These are phyloP conservation scores for Acanthochlamys bracteata DNA, from an alignment of 106 monocot species.

Conservation along the genomic window DNA sequence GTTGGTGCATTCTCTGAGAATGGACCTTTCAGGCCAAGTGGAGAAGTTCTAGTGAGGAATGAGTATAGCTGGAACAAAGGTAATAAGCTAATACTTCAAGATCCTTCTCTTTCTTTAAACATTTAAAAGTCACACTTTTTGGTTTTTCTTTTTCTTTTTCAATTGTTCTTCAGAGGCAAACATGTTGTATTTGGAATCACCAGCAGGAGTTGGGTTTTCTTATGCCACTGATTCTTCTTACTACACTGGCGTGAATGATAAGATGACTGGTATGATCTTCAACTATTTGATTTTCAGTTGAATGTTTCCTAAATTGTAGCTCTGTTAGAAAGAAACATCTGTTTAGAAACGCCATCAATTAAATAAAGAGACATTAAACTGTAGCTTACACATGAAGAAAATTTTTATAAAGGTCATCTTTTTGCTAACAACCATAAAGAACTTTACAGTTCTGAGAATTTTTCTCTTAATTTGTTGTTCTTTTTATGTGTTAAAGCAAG, in stretches of 20 bases:
- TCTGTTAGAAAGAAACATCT: no score
- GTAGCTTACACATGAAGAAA: no score
- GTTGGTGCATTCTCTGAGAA: conserved; percentile 99
- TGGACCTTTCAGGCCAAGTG: conserved; percentile 92
- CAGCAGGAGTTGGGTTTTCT: conserved; percentile 86
- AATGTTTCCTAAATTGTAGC: background rate
- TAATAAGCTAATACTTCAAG: conserved; percentile 11
- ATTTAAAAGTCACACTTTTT: background rate
- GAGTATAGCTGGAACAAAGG: conserved; percentile 99
- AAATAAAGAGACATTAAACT: no score
- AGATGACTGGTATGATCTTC: conserved; percentile 49
- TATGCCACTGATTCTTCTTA: conserved; percentile 47
- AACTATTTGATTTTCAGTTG: background rate
- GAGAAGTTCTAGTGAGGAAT: conserved; percentile 60
- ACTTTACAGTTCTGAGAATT: background rate
- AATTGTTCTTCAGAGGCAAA: conserved; percentile 51
- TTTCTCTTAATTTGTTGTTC: background rate
- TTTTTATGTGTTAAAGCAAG: conserved; percentile 42
- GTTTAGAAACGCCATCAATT: no score
- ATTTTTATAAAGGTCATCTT: no score
- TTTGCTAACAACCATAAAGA: no score
- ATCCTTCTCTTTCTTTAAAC: background rate
- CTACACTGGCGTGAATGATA: conserved; percentile 57
- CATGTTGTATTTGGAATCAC: conserved; percentile 74
- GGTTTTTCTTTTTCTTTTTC: background rate